Conservation (phyloP, 352 stramenopile genomes). For the Phytopythium aichiense region DNA sequence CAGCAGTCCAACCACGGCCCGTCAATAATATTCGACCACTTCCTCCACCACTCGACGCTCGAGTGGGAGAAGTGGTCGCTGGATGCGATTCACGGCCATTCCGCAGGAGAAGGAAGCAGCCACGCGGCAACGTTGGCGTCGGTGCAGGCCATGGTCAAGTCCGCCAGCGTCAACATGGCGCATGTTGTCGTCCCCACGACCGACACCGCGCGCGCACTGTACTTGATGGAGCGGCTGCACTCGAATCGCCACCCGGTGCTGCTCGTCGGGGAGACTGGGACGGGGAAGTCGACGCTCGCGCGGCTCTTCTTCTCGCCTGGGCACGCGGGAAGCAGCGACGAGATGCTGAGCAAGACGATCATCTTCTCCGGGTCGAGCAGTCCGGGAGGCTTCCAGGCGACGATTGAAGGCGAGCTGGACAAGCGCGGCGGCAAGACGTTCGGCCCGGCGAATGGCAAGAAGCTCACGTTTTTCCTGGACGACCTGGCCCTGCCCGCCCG, state of each 20-base stretch:
- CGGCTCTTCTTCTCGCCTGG: conserved; percentile 66
- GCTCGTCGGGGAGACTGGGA: conserved; percentile 82
- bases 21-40: conserved; percentile 90
- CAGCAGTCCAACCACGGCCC: neutral
- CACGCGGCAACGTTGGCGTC: neutral
- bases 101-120: conserved; percentile 4
- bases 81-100: conserved; percentile 24
- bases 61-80: conserved; percentile 88
- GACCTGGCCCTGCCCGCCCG: conserved; percentile 65
- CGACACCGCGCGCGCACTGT: conserved; percentile 70
- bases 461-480: conserved; percentile 79
- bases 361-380: conserved; percentile 86
- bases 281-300: conserved; percentile 83
- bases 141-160: conserved; percentile 4
- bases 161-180: conserved; percentile 59
- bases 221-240: conserved; percentile 67
- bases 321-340: conserved; percentile 15
- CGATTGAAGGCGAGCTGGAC: conserved; percentile 70
- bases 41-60: conserved; percentile 83
- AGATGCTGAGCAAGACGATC: conserved; percentile 74
- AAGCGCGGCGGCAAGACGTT: conserved; percentile 81
- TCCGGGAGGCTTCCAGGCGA: conserved; percentile 74
- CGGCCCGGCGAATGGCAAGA: conserved; percentile 60
- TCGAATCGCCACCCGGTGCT: conserved; percentile 58
- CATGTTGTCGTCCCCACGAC: conserved; percentile 85